phyloP scores from a whole-genome alignment of 257 asterid genomes.

The Solanum pennellii region DNA sequence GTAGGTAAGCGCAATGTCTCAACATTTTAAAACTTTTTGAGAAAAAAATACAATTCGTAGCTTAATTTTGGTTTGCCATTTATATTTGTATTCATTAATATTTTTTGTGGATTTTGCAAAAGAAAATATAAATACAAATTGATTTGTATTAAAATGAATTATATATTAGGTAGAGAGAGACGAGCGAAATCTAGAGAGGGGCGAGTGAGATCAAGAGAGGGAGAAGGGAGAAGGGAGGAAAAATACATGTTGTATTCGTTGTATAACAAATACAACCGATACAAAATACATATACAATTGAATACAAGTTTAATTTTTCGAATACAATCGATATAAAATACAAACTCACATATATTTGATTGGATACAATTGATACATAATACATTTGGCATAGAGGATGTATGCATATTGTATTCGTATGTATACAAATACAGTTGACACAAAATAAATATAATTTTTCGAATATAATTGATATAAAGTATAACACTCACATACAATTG shows the following conservation, averaged over 20 bases:
- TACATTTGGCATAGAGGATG: background rate
- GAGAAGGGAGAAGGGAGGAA: background rate
- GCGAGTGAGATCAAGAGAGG: background rate
- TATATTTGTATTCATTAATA: too few species aligned
- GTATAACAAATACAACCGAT: background rate
- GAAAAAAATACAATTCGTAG: too few species aligned
- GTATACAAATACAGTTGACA: too few species aligned
- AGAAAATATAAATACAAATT: too few species aligned
- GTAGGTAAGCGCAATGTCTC: too few species aligned
- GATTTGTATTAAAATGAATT: background rate
- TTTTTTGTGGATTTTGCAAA: too few species aligned
- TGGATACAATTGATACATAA: background rate
- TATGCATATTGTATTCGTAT: background rate
- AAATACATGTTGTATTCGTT: background rate
- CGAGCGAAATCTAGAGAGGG: background rate
- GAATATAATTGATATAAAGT: too few species aligned
- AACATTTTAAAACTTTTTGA: too few species aligned
- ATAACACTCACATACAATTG: too few species aligned
- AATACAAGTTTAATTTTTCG: background rate
- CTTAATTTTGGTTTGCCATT: too few species aligned
- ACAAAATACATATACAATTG: background rate
- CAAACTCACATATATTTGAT: background rate
- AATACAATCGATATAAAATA: background rate
- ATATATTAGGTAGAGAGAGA: background rate
- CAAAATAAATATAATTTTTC: too few species aligned